These are phyloP conservation scores for Talaromyces pinophilus DNA, from an alignment of 2,329 filamentous ascomycete genomes.

Conservation along the genomic window DNA sequence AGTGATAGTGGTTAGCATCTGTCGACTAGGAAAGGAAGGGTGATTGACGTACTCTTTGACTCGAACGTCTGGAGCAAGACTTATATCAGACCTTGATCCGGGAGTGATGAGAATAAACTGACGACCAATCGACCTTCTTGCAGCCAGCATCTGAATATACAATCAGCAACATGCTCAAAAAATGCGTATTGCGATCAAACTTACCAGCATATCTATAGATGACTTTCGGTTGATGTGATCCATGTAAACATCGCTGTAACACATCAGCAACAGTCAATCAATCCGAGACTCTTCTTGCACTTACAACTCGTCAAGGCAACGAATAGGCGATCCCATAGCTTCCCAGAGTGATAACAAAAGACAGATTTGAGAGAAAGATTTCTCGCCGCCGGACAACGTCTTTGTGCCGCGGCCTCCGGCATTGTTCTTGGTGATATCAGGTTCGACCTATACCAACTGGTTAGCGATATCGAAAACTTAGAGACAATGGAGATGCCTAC, in stretches of 20 bases:
- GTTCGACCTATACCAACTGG: constrained; percentile 54
- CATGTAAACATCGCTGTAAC: constrained; percentile 85
- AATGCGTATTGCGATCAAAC: constrained; percentile 36
- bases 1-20: constrained; percentile 7
- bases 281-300: constrained; percentile 28
- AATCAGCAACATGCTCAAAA: constrained; percentile 25
- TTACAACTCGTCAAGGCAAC: constrained; percentile 91
- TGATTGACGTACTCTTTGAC: constrained; percentile 44
- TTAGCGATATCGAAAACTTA: constrained; percentile 20
- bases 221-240: constrained; percentile 92
- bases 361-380: constrained; percentile 96
- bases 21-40: not conserved
- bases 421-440: constrained; percentile 67
- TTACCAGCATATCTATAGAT: constrained; percentile 88
- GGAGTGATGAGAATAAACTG: constrained; percentile 98
- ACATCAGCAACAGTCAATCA: constrained; percentile 25
- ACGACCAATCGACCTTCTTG: constrained; percentile 79
- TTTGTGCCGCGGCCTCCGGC: constrained; percentile 75
- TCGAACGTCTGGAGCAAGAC: constrained; percentile 46
- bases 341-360: constrained; percentile 93
- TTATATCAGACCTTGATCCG: constrained; percentile 68
- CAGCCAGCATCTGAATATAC: constrained; percentile 69
- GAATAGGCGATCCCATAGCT: constrained; percentile 92
- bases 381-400: constrained; percentile 92
- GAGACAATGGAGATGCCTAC: constrained; percentile 34